A percentile compares a stretch with the other conserved stretches of the same genome.
Evolutionary conservation across 2,329 filamentous ascomycete genomes (phyloP).

Genomic region (Talaromyces islandicus): DNA sequence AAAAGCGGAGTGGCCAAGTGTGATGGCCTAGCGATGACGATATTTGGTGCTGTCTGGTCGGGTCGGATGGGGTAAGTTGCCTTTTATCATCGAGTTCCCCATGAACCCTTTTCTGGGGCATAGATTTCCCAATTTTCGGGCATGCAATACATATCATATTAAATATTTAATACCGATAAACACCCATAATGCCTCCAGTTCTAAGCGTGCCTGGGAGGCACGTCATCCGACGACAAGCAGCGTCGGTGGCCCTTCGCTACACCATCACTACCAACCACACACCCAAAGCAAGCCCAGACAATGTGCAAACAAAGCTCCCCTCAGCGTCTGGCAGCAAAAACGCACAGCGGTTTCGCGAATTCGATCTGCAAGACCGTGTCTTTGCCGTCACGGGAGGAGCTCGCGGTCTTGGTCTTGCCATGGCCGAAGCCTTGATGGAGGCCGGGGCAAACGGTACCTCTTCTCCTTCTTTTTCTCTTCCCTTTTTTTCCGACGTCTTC

Average conservation of each 20-base stretch:
- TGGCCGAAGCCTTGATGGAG: conserved; percentile 44
- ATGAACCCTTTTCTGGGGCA: too few species aligned
- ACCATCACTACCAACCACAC: background rate
- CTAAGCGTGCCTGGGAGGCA: background rate
- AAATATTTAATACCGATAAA: background rate
- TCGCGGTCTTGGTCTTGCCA: conserved; percentile 38
- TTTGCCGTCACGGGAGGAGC: conserved; percentile 40
- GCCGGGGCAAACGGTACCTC: conserved; percentile 40
- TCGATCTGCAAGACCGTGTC: conserved; percentile 36
- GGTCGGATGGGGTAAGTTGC: too few species aligned
- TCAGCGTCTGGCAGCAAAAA: conserved; percentile 17
- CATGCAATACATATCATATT: too few species aligned
- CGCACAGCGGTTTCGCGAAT: conserved; percentile 35
- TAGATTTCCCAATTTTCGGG: too few species aligned
- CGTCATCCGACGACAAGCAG: background rate
- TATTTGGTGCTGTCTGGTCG: conserved; percentile 16
- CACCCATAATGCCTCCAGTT: background rate
- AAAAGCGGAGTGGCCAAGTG: background rate
- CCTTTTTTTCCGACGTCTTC: too few species aligned
- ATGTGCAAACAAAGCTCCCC: conserved; percentile 28
- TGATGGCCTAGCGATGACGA: conserved; percentile 12
- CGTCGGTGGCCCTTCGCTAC: background rate
- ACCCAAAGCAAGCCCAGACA: conserved; percentile 14
- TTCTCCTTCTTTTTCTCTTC: background rate
- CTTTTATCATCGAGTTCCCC: too few species aligned